Base-by-base conservation (phyloP, 352 stramenopile genomes). In the Pythium insidiosum region DNA sequence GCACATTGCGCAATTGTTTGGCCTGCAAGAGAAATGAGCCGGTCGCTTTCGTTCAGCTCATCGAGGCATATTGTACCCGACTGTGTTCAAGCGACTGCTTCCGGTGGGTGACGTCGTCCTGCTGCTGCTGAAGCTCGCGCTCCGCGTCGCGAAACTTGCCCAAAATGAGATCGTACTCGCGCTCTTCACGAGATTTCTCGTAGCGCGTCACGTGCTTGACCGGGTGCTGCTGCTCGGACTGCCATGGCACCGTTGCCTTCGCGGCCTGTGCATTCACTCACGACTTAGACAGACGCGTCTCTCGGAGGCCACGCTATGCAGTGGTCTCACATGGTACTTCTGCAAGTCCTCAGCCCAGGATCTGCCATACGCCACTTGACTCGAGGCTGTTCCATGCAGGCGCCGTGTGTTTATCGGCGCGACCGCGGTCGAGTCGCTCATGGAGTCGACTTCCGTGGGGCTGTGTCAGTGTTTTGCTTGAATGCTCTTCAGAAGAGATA, bases 151-250 rank as follows among this genome's bases (percentile, higher is more conserved):
- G 70, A 35, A 81, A 83, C 24, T 81, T 71, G n/a, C 68, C 73
- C 13, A 81, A 42, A 23, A 88, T 61, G 29, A 80, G 47, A 45
- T 88, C 71, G 38, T 85, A 88, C 29, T 86, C 66, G 2, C 76
- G 66, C 47, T 88, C 71, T 55, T 86, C 60, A 15, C 73, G 54
- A 12, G 73, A 77, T 43, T 84, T 86, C 16, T 84, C 73, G 34
- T 82, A 80, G 6, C 76, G 61, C 15, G 76, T 88, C 47, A 86
- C 63, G 47, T 84, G 58, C n/a, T 63, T 70, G 11, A 88, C 64
- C 0, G 62, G 59, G 15, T 54, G 52, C 22, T 82, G 71, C 34
- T 86, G 63, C 16, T 78, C 66, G 2, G 66, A 61, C 10, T 28
- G 25, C 76, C 76, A 88, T n/a, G 73, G 76, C 12, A 88, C 33